Percentiles rank a stretch among this genome's conserved stretches.
phyloP scores from a whole-genome alignment of 257 asterid species.

The Anisodus acutangulus region DNA sequence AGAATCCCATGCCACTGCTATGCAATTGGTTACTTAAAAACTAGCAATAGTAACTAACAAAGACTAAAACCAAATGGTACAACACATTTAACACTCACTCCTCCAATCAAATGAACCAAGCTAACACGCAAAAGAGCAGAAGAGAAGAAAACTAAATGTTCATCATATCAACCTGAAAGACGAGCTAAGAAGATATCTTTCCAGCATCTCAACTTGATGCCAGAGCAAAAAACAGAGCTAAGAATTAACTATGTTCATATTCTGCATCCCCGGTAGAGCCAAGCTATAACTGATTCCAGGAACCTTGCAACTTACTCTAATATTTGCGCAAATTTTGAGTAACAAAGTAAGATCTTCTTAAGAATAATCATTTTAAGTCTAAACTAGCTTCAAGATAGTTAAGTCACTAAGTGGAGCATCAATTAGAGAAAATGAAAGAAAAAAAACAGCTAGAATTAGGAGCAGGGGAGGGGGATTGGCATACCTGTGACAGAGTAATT shows the following conservation, averaged over 20 bases:
- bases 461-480: background rate
- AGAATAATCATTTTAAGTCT: background rate
- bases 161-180: too few species aligned
- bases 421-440: background rate
- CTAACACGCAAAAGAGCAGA: too few species aligned
- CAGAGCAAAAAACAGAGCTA: background rate
- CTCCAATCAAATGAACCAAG: too few species aligned
- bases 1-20: too few species aligned
- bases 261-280: background rate
- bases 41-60: too few species aligned
- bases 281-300: background rate
- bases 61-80: too few species aligned
- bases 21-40: too few species aligned
- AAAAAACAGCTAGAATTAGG: too few species aligned
- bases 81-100: too few species aligned
- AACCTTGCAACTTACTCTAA: background rate
- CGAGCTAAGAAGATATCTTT: too few species aligned
- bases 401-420: background rate
- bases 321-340: background rate
- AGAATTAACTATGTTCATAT: background rate
- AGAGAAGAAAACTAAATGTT: too few species aligned
- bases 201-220: too few species aligned
- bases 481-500: constrained; percentile 87
- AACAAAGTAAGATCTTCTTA: background rate
- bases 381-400: background rate